Evolutionary conservation across 2,329 filamentous ascomycete species (phyloP).

Genomic region (Camillea tinctor): DNA sequence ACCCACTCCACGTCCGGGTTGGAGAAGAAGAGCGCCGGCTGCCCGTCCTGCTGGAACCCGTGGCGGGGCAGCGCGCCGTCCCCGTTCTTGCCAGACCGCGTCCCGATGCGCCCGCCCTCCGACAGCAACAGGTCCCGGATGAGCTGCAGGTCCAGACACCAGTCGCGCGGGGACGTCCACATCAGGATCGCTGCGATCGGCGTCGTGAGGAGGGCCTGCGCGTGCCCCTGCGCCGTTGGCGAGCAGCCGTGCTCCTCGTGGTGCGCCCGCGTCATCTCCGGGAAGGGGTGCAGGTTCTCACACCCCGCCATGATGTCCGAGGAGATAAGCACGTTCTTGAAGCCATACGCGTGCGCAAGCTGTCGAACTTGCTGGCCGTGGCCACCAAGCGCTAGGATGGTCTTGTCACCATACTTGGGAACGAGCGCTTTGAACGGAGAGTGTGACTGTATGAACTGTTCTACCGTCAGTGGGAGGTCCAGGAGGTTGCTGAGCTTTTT

Average conservation of each 20-base stretch:
- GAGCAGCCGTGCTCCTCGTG: conserved; percentile 38
- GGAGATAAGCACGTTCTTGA: conserved; percentile 36
- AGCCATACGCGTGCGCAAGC: conserved; percentile 33
- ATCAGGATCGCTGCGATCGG: conserved; percentile 34
- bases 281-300: conserved; percentile 32
- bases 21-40: conserved; percentile 66
- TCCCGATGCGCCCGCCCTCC: conserved; percentile 59
- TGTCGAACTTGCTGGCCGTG: conserved; percentile 34
- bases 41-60: conserved; percentile 53
- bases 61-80: conserved; percentile 29
- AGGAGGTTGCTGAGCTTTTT: conserved; percentile 54
- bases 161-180: conserved; percentile 36
- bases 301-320: conserved; percentile 32
- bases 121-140: conserved; percentile 33
- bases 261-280: conserved; percentile 35
- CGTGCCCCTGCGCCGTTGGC: conserved; percentile 27
- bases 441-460: conserved; percentile 69
- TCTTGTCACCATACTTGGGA: conserved; percentile 45
- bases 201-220: background rate
- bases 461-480: conserved; percentile 44
- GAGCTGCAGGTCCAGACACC: conserved; percentile 36
- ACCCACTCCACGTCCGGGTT: conserved; percentile 73
- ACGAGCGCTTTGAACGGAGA: conserved; percentile 66
- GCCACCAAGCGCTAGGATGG: conserved; percentile 54
- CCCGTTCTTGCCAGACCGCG: conserved; percentile 59